Base-by-base conservation (phyloP, 2,329 filamentous ascomycete genomes). In the Fusarium aywerte region DNA sequence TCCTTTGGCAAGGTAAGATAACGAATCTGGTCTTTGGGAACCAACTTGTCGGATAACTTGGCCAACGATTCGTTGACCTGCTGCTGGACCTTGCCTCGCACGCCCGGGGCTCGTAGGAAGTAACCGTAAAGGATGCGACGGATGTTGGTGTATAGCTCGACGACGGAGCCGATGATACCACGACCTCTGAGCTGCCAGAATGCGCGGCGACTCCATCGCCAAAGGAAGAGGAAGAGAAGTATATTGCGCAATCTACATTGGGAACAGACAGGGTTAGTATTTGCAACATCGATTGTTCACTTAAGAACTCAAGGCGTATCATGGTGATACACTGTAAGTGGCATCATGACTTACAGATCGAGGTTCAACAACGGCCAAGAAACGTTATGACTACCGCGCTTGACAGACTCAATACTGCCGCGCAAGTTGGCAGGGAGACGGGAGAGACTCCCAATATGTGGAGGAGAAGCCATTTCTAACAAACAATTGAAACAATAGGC, bases 161-260 rank as follows among this genome's bases (percentile, higher is more conserved):
- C 82, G 62, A 93, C 74, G 59, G 92, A 92, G 67, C 95, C 95
- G 75, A 97, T 80, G 73, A 96, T 78, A 69, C 96, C 96, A 76
- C 96, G 93, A 70, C 96, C 96, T 75, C 92, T 92, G 70, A 98
- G 85, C 76, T 96, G 92, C 81, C 93, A 91, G 77, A 92, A 90
- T 27, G 87, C 86, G 74, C 91, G 92, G 69, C 93, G 92, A 31
- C 90, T 87, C 84, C 93, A 91, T 76, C 94, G 90, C 45, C 97
- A 82, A 62, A 97, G 78, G 81, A 98, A 97, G 72, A 97, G 86
- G 75, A 94, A 84, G 79, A 98, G 97, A 73, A 98, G 83, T 61
- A 97, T 83, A 77, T 97, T 97, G 54, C 92, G 92, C 64, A 97
- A 75, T 62, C 92, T 95, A n/a, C 1, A 44, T 11, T 8, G 11